Percentiles rank a stretch among this genome's conserved stretches.
Evolutionary conservation across 2,329 filamentous ascomycete species (phyloP).

Genomic region (Nigrospora osmanthi): DNA sequence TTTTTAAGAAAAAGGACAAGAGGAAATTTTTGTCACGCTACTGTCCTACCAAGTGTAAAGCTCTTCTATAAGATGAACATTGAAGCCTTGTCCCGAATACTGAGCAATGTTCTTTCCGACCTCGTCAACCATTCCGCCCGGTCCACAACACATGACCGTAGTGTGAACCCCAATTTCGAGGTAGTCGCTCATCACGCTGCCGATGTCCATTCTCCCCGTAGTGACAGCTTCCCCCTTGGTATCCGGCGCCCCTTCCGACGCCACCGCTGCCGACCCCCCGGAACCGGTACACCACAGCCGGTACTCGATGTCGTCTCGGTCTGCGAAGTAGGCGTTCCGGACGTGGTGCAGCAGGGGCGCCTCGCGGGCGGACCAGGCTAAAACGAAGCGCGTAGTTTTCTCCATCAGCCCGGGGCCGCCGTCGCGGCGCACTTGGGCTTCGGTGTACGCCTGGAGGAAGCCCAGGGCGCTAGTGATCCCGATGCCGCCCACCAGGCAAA

Average conservation of each 20-base stretch:
- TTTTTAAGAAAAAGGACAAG: too few species aligned
- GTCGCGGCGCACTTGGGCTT: neutral
- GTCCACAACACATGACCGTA: conserved; percentile 16
- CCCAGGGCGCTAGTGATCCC: conserved; percentile 10
- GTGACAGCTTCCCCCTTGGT: conserved; percentile 2
- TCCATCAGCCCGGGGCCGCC: conserved; percentile 5
- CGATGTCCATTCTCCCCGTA: conserved; percentile 10
- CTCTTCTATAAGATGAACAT: neutral
- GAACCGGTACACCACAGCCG: conserved; percentile 8
- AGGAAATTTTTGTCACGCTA: too few species aligned
- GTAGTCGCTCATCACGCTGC: conserved; percentile 8
- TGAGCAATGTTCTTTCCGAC: conserved; percentile 11
- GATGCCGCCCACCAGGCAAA: conserved; percentile 9
- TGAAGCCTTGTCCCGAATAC: conserved; percentile 11
- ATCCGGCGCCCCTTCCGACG: neutral
- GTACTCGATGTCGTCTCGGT: conserved; percentile 6
- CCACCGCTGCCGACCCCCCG: neutral
- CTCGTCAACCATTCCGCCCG: conserved; percentile 18
- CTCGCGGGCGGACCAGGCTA: conserved; percentile 17
- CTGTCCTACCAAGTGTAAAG: neutral
- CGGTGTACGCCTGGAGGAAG: conserved; percentile 13
- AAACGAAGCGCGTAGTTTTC: conserved; percentile 10
- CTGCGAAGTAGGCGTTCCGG: conserved; percentile 8
- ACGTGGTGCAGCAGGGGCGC: conserved; percentile 13
- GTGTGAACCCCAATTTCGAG: conserved; percentile 9